Base-by-base conservation (phyloP, 2,329 filamentous ascomycete genomes). In the Chaetomium olivaceum region DNA sequence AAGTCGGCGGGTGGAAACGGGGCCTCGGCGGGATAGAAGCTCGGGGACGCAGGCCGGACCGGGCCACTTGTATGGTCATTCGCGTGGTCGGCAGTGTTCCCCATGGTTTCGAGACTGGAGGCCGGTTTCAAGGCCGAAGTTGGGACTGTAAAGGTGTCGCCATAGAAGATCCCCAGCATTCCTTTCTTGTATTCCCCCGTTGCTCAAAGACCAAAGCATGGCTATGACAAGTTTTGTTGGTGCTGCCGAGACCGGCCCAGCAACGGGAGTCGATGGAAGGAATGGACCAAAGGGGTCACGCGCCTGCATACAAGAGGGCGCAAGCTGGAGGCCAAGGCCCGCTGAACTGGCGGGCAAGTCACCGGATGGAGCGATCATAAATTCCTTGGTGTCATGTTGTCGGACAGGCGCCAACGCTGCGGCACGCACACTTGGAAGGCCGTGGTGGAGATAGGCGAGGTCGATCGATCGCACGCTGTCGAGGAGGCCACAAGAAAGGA, bases 71-170 rank as follows among this genome's bases (percentile, higher is more conserved):
- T 61, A 51, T 46, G 66, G 68, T 63, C 63, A 59, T 62, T 61
- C 57, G 64, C 64, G 56, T 54, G 68, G 63, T 67, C 62, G 62
- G 31, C 60, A 43, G 63, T 21, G 56, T 36, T 43, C 31, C 62
- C 51, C 51, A 61, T 48, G 56, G 65, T 64, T 63, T 65, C 68
- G 60, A 66, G 64, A 61, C 62, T 25, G 52, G 56, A 60, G 59
- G 64, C 64, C 62, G 21, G 71, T 71, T 72, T 71, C 71, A 72
- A 64, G 63, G 61, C 68, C 62, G 65, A 55, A 21, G 54, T 68
- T 68, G 69, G 64, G 54, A 62, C 62, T 58, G 48, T 48, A 50
- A 31, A 31, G 36, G 64, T 62, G 51, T 64, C 58, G 64, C 60
- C 52, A 51, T 27, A 36, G 61, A 54, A 61, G 46, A 67, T 63